Evolutionary conservation across 208 protist genomes (phyloP).

Genomic region (Leishmania turanica): DNA sequence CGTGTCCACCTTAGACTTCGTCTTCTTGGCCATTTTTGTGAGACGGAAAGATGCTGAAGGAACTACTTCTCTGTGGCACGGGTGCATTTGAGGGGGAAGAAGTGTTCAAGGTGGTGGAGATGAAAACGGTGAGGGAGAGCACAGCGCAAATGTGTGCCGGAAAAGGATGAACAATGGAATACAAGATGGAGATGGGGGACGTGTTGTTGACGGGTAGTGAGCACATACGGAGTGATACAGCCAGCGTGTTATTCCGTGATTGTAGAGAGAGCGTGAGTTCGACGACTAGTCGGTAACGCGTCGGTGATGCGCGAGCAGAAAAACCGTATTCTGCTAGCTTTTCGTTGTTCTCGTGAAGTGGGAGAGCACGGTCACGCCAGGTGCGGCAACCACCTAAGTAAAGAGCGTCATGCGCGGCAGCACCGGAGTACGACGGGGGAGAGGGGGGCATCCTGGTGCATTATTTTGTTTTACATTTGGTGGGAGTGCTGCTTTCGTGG

Average conservation of each 20-base stretch:
- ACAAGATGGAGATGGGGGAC: not conserved
- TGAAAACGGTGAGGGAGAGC: not conserved
- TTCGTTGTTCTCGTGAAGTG: not conserved
- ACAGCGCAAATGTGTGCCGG: not conserved
- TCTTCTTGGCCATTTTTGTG: conserved; percentile 92
- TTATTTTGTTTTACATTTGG: not conserved
- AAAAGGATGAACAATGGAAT: not conserved
- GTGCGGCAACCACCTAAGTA: not conserved
- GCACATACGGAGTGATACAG: not conserved
- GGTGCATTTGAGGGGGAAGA: not conserved
- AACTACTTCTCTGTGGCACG: conserved; percentile 20
- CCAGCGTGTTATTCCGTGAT: too few species aligned
- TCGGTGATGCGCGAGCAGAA: not conserved
- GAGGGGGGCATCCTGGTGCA: not conserved
- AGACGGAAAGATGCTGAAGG: conserved; percentile 14
- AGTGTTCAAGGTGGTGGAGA: not conserved
- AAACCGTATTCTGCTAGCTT: not conserved
- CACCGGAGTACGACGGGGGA: not conserved
- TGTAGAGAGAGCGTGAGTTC: not conserved
- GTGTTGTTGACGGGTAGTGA: not conserved
- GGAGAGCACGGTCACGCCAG: not conserved
- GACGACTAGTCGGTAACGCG: not conserved
- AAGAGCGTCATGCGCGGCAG: not conserved
- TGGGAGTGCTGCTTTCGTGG: not conserved
- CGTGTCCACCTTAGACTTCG: conserved; percentile 97